Evolutionary conservation across 1,284 basidiomycete genomes (phyloP).

Genomic region (Sphagnurus paluster): DNA sequence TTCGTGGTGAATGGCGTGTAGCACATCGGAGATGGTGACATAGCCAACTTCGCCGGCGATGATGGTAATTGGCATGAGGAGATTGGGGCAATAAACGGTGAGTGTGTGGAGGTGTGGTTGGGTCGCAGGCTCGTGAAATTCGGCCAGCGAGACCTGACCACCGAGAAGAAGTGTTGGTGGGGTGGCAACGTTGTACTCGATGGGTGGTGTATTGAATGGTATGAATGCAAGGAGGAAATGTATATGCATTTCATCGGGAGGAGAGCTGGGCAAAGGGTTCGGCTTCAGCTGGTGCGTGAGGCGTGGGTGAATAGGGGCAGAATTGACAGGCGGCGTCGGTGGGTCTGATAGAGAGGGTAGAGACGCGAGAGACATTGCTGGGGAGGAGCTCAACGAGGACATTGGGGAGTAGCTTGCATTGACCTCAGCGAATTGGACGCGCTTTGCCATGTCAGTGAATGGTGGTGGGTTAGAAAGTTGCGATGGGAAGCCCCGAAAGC

Average conservation of each 20-base stretch:
- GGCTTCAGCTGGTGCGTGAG: slow-evolving; percentile 33
- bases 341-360: slow-evolving; percentile 37
- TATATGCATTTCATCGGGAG: slow-evolving; percentile 28
- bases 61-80: slow-evolving; percentile 33
- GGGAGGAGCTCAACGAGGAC: slow-evolving; percentile 37
- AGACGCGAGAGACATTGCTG: slow-evolving; percentile 38
- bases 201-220: slow-evolving; percentile 34
- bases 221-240: slow-evolving; percentile 44
- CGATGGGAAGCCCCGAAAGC: slow-evolving; percentile 3
- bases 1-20: slow-evolving; percentile 29
- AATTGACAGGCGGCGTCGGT: slow-evolving; percentile 24
- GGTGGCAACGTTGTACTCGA: slow-evolving; percentile 37
- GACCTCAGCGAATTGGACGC: slow-evolving; percentile 45
- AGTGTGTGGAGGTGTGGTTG: slow-evolving; percentile 29
- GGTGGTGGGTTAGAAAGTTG: slow-evolving; percentile 14
- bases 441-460: slow-evolving; percentile 34
- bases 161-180: slow-evolving; percentile 24
- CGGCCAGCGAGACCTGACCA: slow-evolving; percentile 22
- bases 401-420: slow-evolving; percentile 44
- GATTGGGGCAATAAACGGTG: slow-evolving; percentile 26
- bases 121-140: slow-evolving; percentile 34
- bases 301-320: slow-evolving; percentile 28
- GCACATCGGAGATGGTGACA: slow-evolving; percentile 36
- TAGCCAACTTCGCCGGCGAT: slow-evolving; percentile 20
- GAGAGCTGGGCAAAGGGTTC: slow-evolving; percentile 20